Evolutionary conservation across 352 stramenopile genomes (phyloP).

Genomic region (Globisporangium rhizosaccharum): DNA sequence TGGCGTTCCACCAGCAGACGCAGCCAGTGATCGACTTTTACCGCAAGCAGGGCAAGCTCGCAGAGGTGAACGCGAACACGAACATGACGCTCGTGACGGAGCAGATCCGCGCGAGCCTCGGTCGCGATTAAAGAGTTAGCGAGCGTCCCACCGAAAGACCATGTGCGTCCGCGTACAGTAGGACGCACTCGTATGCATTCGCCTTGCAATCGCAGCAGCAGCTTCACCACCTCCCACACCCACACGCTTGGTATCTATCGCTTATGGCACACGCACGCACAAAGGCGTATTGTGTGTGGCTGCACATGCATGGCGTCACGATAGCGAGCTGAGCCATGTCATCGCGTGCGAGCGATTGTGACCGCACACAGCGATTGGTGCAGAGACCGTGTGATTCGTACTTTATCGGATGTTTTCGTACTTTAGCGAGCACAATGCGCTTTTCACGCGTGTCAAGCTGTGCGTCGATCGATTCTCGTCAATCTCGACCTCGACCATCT

Average conservation of each 20-base stretch:
- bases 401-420: background rate
- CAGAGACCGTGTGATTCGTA: background rate
- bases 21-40: constrained; percentile 94
- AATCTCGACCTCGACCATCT: background rate
- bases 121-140: constrained; percentile 48
- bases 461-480: background rate
- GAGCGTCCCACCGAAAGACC: background rate
- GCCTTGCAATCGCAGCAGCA: too few relatives aligned
- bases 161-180: too few relatives aligned
- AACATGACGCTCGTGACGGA: constrained; percentile 78
- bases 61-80: constrained; percentile 89
- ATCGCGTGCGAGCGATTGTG: constrained; percentile 4
- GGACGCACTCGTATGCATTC: too few relatives aligned
- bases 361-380: constrained; percentile 5
- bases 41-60: constrained; percentile 78
- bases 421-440: background rate
- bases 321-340: constrained; percentile 10
- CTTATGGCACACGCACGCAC: background rate
- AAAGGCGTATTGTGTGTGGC: background rate
- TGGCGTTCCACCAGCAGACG: constrained; percentile 96
- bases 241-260: background rate
- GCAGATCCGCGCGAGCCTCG: constrained; percentile 76
- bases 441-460: background rate
- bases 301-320: constrained; percentile 5
- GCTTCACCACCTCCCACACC: too few relatives aligned